A percentile compares a stretch with the other conserved stretches of the same genome.
Conservation (phyloP, 805 yeast species). For the Sugiyamaella qingdaonensis region DNA sequence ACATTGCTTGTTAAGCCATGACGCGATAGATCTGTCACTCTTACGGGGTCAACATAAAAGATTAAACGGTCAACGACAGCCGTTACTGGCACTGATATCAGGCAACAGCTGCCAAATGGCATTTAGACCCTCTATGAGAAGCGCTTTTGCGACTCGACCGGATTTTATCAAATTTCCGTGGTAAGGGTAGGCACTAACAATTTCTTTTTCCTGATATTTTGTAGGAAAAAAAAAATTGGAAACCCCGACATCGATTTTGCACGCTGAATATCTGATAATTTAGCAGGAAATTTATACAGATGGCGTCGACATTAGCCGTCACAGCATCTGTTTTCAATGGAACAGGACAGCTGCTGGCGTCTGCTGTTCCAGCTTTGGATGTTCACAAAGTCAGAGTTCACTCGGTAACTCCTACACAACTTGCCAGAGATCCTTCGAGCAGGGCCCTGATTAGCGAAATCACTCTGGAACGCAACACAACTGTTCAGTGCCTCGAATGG, state of each 20-base stretch:
- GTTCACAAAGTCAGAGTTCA: conserved; percentile 65
- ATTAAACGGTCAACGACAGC: too few species aligned
- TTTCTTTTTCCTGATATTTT: conserved; percentile 1
- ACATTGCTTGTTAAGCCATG: too few species aligned
- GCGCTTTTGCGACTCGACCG: too few species aligned
- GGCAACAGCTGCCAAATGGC: too few species aligned
- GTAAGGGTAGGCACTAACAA: neutral
- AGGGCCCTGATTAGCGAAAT: conserved; percentile 42
- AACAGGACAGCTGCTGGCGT: conserved; percentile 57
- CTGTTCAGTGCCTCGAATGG: conserved; percentile 54
- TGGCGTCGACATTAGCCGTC: conserved; percentile 6
- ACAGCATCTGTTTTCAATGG: conserved; percentile 49
- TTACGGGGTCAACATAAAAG: too few species aligned
- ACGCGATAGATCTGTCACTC: too few species aligned
- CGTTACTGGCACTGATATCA: too few species aligned
- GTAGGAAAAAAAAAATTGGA: conserved; percentile 1
- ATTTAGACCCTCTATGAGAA: too few species aligned
- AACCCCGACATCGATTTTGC: neutral
- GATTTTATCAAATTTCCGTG: neutral
- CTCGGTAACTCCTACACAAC: conserved; percentile 34
- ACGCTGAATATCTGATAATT: neutral
- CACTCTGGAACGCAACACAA: conserved; percentile 48
- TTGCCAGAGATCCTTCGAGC: conserved; percentile 18
- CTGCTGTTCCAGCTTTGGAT: conserved; percentile 64
- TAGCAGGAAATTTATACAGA: neutral